Evolutionary conservation across 139 green algal species (phyloP).

Genomic region (Spirogloea muscicola): DNA sequence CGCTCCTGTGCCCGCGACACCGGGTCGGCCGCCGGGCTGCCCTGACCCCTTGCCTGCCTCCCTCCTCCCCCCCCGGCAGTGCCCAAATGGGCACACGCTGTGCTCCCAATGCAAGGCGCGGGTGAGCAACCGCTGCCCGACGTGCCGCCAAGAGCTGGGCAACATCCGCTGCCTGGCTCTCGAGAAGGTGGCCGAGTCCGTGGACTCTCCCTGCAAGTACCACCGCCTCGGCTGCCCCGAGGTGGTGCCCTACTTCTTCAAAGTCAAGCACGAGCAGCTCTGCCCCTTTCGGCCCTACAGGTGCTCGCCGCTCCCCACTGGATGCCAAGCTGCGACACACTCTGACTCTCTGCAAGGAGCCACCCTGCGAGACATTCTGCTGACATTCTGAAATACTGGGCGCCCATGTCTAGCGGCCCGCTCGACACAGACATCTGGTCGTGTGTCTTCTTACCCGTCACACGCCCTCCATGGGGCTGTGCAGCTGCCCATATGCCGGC

Average conservation of each 20-base stretch:
- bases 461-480: too few relatives aligned
- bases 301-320: too few relatives aligned
- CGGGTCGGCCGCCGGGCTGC: too few relatives aligned
- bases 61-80: constrained; percentile 6
- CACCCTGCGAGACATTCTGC: too few relatives aligned
- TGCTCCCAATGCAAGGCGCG: constrained; percentile 36
- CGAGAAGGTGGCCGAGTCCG: constrained; percentile 40
- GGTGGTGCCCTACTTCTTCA: constrained; percentile 28
- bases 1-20: too few relatives aligned
- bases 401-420: too few relatives aligned
- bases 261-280: constrained; percentile 35
- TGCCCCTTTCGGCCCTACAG: constrained; percentile 37
- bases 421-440: too few relatives aligned
- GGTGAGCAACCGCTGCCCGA: constrained; percentile 41
- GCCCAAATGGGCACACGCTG: constrained; percentile 42
- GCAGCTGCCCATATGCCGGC: constrained; percentile 41
- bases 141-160: constrained; percentile 29
- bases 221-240: constrained; percentile 10
- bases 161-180: constrained; percentile 44
- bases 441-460: too few relatives aligned
- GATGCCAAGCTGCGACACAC: too few relatives aligned
- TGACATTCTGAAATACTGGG: too few relatives aligned
- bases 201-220: constrained; percentile 35
- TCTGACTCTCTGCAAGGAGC: too few relatives aligned
- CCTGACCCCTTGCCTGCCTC: too few relatives aligned